Evolutionary conservation across 306 rosid species (phyloP), one percentile per base, ranked within the genome.

Genomic region (Vigna reflexopilosa): DNA sequence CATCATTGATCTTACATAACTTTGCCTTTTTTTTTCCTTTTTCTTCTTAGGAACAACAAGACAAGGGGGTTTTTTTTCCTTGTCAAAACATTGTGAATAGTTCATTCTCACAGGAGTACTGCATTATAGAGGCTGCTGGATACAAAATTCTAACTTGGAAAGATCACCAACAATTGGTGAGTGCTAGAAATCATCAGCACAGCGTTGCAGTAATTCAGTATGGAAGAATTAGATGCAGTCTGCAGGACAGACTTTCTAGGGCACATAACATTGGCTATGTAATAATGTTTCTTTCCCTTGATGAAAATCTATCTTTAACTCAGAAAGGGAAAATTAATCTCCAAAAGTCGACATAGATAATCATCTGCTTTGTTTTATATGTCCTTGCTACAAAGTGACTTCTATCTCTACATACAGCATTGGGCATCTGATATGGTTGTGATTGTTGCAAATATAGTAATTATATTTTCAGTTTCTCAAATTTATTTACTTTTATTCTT

Each of bases 41-140:
- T 75, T 64, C 77, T 30, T 75, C 65, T 54, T 66, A 62, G 82
- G 50, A 44, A 64, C 74, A 56, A 24, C n/a, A 76, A 83, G 69
- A 70, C 68, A 34, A 79, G 89, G 89, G 65, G 83, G 76, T 69
- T 80, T 86, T 81, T 87, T 78, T 56, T 75, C 86, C 77, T 70
- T 52, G 66, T 61, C 67, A 30, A 73, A 84, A 83, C 36, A 82
- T 17, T 85, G 86, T 85, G 86, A 85, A 83, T 85, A 81, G 79
- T 88, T 87, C 73, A 64, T 83, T 82, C 82, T 76, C 76, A 59
- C 80, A 42, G 47, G 68, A 75, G 65, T 77, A 78, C 86, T 50
- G 77, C 76, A 20, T 22, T 54, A 34, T 34, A 47, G 85, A 77
- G 63, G 51, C 69, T 47, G 68, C 59, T 62, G 68, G 78, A 62